These are phyloP conservation scores for Pleurotus citrinopileatus DNA, from an alignment of 768 basidiomycete genomes.

Conservation along the genomic window DNA sequence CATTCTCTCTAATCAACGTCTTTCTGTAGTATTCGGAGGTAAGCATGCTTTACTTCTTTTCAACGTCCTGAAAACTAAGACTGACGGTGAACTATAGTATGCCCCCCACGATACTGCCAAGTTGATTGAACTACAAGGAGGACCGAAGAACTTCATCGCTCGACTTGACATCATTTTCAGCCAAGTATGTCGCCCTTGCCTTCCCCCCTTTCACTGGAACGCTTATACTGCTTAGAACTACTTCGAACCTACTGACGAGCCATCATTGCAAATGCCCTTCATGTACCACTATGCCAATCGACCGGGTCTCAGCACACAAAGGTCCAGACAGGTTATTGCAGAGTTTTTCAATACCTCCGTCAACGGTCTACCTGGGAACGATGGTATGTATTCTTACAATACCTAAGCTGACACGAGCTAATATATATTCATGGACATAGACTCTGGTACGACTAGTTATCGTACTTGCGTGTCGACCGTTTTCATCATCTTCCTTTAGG, in stretches of 20 bases:
- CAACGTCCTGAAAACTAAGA: background rate
- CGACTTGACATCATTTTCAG: conserved; percentile 58
- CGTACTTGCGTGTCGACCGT: background rate
- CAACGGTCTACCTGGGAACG: conserved; percentile 62
- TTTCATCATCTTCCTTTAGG: conserved; percentile 27
- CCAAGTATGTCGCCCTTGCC: conserved; percentile 29
- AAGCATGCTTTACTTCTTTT: conserved; percentile 13
- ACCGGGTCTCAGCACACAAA: conserved; percentile 56
- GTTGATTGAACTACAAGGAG: conserved; percentile 62
- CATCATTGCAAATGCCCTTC: conserved; percentile 64
- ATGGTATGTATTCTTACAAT: conserved; percentile 36
- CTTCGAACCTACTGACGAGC: conserved; percentile 63
- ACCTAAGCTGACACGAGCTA: conserved; percentile 20
- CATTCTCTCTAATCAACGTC: background rate
- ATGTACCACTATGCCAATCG: conserved; percentile 69
- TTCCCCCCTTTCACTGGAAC: too few relatives aligned
- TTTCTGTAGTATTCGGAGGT: conserved; percentile 55
- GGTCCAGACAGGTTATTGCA: conserved; percentile 52
- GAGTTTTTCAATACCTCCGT: conserved; percentile 53
- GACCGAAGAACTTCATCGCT: conserved; percentile 47
- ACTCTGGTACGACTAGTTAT: conserved; percentile 16
- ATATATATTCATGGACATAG: conserved; percentile 8
- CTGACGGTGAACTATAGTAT: conserved; percentile 33
- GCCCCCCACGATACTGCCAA: conserved; percentile 65
- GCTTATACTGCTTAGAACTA: conserved; percentile 39